These are phyloP conservation scores for Phyllosticta paracitricarpa DNA, from an alignment of 2,329 filamentous ascomycete species.

Conservation along the genomic window DNA sequence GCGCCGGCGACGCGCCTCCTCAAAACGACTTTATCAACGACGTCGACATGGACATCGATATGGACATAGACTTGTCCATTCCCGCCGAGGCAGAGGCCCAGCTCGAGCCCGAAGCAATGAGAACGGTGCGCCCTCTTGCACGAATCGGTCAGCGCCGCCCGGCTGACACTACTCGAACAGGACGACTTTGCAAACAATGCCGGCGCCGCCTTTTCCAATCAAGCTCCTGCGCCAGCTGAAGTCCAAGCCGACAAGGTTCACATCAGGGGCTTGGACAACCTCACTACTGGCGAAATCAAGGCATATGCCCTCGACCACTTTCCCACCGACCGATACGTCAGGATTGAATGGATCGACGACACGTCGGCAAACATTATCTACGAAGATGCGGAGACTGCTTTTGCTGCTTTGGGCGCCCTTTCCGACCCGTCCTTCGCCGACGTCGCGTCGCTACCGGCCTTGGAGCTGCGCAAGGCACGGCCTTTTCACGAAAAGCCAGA, in stretches of 20 bases:
- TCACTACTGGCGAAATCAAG: constrained; percentile 73
- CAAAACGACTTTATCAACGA: not conserved
- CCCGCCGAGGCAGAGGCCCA: constrained; percentile 16
- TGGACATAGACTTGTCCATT: constrained; percentile 27
- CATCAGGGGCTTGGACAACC: constrained; percentile 68
- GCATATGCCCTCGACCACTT: constrained; percentile 63
- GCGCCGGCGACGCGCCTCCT: not conserved
- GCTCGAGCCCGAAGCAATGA: constrained; percentile 16
- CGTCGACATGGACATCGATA: constrained; percentile 21
- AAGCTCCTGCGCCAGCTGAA: constrained; percentile 9
- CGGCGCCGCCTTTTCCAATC: not conserved
- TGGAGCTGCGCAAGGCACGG: constrained; percentile 62
- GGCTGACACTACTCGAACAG: not conserved
- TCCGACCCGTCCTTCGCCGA: constrained; percentile 38
- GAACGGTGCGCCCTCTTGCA: constrained; percentile 15
- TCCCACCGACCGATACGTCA: constrained; percentile 42
- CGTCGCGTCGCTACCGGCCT: constrained; percentile 34
- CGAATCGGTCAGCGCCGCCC: not conserved
- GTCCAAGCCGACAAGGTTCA: constrained; percentile 59
- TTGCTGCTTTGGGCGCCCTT: constrained; percentile 44
- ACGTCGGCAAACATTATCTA: constrained; percentile 82
- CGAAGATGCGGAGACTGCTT: constrained; percentile 43
- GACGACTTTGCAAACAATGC: not conserved
- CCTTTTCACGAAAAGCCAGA: constrained; percentile 58
- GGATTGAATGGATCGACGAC: constrained; percentile 93